Evolutionary conservation across 73 alveolate genomes (phyloP), one percentile per base, ranked within the genome.

Genomic region (Paramecium primaurelia): DNA sequence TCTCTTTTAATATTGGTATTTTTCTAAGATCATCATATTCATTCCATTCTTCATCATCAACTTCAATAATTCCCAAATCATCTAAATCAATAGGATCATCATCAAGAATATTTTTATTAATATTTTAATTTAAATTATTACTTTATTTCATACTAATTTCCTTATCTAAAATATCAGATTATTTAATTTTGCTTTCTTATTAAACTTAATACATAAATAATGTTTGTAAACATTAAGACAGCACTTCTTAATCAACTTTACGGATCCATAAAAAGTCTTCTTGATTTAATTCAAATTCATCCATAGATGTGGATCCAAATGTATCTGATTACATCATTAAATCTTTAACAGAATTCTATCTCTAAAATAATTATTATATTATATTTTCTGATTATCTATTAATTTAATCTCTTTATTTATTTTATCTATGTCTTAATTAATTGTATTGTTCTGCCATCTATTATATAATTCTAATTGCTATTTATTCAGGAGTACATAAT

Each of bases 31-130:
- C 94, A 73, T 89, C 94, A 71, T 89, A 89, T 51, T 89, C 94
- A 89, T 89, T 89, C 94, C 94, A 89, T 44, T 89, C 94, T 45
- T 89, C 94, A 18, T 89, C 94, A 71, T 89, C 94, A 2, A 89
- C 91, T 8, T 89, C 94, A 20, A 89, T 89, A 16, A 89, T 89
- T 10, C 94, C 94, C 28, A 89, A 71, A n/a, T 89, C 94, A 69
- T 89, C 94, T 10, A 89, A 89, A 89, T 89, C 94, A 1, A 89
- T 40, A 25, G 88, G 86, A 18, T 89, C 94, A n/a, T 89, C 94
- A 49, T 89, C 94, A 8, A 80, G 12, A 6, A 80, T 47, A 18
- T 80, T 40, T 18, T 80, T 40, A 45, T 80, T 42, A 20, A 25
- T 8, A 54, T 54, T 54, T 54, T 54, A 54, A 54, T 54, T 54